Conservation (phyloP, 306 rosid genomes). For the Vigna angularis region DNA sequence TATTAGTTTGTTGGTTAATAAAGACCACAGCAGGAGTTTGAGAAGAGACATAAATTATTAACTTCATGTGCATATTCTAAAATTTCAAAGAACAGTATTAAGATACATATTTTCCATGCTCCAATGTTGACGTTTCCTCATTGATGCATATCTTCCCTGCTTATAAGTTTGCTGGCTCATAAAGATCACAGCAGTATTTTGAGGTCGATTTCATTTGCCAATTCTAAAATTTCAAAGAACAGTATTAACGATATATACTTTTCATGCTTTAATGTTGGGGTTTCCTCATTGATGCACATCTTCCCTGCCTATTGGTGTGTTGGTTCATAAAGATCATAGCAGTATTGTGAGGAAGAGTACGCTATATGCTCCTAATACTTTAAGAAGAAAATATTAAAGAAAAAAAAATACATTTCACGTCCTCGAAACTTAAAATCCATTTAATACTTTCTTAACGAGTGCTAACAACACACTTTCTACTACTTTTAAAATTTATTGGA, state of each 20-base stretch:
- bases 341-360: too few relatives aligned
- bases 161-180: constrained; percentile 15
- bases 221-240: not conserved
- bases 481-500: not conserved
- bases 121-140: constrained; percentile 6
- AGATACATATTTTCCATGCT: constrained; percentile 16
- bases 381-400: too few relatives aligned
- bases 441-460: not conserved
- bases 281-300: too few relatives aligned
- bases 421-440: too few relatives aligned
- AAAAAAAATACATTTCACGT: too few relatives aligned
- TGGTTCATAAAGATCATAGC: too few relatives aligned
- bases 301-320: too few relatives aligned
- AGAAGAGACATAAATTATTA: not conserved
- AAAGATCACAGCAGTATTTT: constrained; percentile 14
- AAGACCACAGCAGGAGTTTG: constrained; percentile 1
- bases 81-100: constrained; percentile 20
- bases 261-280: too few relatives aligned
- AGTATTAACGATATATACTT: constrained; percentile 15
- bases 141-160: constrained; percentile 6
- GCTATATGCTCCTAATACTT: too few relatives aligned
- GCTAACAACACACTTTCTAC: not conserved
- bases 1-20: constrained; percentile 22
- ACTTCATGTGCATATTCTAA: constrained; percentile 11
- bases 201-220: constrained; percentile 7